Evolutionary conservation across 192 early-diverging fungal genomes (phyloP), one percentile per base, ranked within the genome.

Genomic region (Coemansia furcata): DNA sequence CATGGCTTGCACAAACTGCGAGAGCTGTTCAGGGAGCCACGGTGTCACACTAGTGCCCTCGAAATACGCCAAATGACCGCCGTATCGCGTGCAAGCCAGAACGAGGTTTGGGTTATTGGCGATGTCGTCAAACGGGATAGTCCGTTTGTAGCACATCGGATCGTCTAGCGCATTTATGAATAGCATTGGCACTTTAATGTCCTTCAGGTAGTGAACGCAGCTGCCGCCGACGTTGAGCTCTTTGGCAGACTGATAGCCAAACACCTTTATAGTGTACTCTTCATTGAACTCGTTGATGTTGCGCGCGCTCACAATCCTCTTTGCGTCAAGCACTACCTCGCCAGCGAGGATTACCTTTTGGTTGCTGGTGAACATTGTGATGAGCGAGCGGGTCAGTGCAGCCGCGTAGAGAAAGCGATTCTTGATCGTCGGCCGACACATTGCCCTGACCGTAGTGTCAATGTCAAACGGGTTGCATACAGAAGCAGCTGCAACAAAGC

Each of bases 41-140:
- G 78, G 69, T 40, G 69, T 62, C 23, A 81, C 54, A 11, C 67
- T 35, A 4, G 52, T 47, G 21, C 71, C 71, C 33, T 78, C 68
- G 40, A 85, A 86, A 89, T 91, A 98, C 9, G 94, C 96, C 71
- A 98, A 78, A 72, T 98, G 96, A 3, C 96, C 96, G 59, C 96
- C 96, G 26, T 85, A 79, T 1, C 72, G 65, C 15, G 96, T 98
- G 21, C 87, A 85, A 4, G 91, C 95, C 42, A 97, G 74, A 1
- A 96, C 49, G 21, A 93, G 83, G 71, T 90, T 78, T 12, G 94
- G 94, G 67, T 98, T 98, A 21, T 65, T 73, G 60, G 78, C 75
- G 43, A 89, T 85, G 65, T 96, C 94, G 61, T 86, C 80, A 36
- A 68, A 79, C 6, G 97, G 97, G 9, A 95, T 85, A 7, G 86